These are phyloP conservation scores for Phlebiopsis flavidoalba DNA, from an alignment of 768 basidiomycete genomes.

Conservation along the genomic window DNA sequence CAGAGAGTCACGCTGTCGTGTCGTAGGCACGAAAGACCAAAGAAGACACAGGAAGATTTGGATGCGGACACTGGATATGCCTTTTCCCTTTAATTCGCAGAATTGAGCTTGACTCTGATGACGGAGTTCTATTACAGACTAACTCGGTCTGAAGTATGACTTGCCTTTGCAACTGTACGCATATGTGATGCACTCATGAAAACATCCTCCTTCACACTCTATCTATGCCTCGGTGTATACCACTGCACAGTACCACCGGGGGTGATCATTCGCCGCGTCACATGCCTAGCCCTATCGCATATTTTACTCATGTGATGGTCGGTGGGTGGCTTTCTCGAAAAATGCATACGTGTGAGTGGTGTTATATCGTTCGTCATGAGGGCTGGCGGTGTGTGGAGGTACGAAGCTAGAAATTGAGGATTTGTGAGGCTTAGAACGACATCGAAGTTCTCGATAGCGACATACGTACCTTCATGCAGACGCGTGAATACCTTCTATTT, in stretches of 20 bases:
- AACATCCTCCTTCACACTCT: not conserved
- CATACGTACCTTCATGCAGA: slow-evolving; percentile 71
- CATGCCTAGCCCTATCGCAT: no score
- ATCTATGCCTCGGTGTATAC: not conserved
- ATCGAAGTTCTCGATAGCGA: not conserved
- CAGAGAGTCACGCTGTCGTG: slow-evolving; percentile 26
- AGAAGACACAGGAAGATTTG: slow-evolving; percentile 68
- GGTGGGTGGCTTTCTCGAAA: no score
- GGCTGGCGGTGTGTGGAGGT: slow-evolving; percentile 15
- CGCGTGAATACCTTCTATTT: slow-evolving; percentile 92
- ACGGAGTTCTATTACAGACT: not conserved
- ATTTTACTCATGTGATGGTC: no score
- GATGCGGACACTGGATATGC: slow-evolving; percentile 82
- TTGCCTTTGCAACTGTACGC: not conserved
- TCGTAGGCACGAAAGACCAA: slow-evolving; percentile 34
- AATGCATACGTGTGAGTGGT: no score
- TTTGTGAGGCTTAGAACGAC: not conserved
- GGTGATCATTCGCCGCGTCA: no score
- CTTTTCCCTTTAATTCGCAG: slow-evolving; percentile 62
- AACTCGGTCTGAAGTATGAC: not conserved
- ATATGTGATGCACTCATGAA: not conserved
- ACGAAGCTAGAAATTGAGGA: slow-evolving; percentile 13
- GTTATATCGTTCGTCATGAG: not conserved
- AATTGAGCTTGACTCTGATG: slow-evolving; percentile 12
- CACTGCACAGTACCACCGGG: no score